Conservation (phyloP, 2,329 filamentous ascomycete genomes). For the Trichoderma endophyticum region DNA sequence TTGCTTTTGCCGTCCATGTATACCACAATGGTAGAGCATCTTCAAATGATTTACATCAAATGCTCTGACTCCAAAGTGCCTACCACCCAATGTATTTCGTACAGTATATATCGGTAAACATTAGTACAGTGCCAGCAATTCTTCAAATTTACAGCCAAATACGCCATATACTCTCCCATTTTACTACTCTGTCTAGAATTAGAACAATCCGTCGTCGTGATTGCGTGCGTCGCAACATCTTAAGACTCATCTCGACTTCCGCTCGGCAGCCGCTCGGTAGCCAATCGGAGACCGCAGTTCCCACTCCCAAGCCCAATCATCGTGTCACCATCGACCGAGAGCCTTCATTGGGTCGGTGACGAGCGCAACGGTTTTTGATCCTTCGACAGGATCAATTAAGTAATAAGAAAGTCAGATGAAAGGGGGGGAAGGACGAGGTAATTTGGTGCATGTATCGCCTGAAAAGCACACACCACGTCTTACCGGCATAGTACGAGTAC, state of each 20-base stretch:
- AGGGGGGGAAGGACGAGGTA: background rate
- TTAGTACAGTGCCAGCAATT: background rate
- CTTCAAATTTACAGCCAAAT: background rate
- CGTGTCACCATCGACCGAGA: background rate
- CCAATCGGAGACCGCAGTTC: constrained; percentile 1
- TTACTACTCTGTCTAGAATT: background rate
- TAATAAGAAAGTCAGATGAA: background rate
- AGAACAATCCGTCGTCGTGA: background rate
- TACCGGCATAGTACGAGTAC: background rate
- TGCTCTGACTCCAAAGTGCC: background rate
- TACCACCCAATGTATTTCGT: background rate
- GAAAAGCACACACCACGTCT: background rate
- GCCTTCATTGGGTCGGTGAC: background rate
- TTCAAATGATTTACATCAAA: background rate
- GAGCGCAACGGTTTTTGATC: background rate
- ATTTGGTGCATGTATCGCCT: background rate
- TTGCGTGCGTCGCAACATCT: background rate
- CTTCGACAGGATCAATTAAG: background rate
- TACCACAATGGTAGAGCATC: background rate
- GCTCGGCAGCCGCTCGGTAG: background rate
- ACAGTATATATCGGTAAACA: background rate
- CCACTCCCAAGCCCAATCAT: background rate
- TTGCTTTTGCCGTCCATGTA: background rate
- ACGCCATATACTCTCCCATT: background rate
- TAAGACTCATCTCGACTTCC: background rate